Conservation (phyloP, 2,329 filamentous ascomycete genomes). For the Tolypocladium amazonense region DNA sequence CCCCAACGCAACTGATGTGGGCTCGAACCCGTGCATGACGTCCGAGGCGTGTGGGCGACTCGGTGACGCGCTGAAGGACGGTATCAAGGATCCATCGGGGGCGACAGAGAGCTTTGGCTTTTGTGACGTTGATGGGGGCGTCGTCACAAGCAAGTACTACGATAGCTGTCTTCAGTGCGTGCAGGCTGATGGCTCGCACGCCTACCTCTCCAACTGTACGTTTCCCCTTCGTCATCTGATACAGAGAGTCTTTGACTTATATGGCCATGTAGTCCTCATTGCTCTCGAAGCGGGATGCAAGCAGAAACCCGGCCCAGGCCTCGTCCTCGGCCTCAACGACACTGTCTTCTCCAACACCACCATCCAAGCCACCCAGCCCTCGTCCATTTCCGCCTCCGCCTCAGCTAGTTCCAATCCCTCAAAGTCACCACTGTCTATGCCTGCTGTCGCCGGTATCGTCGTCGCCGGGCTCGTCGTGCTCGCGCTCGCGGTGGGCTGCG, state of each 20-base stretch:
- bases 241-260: background rate
- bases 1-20: constrained; percentile 32
- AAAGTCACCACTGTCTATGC: constrained; percentile 18
- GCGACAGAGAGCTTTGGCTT: constrained; percentile 31
- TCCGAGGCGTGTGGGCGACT: constrained; percentile 39
- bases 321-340: constrained; percentile 28
- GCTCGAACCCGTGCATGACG: constrained; percentile 38
- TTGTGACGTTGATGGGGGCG: constrained; percentile 29
- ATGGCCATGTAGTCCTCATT: constrained; percentile 28
- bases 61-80: constrained; percentile 26
- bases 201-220: constrained; percentile 40
- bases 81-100: constrained; percentile 21
- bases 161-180: constrained; percentile 36
- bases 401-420: constrained; percentile 1
- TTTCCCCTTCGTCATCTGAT: background rate
- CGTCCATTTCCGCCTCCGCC: constrained; percentile 12
- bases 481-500: constrained; percentile 24
- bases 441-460: constrained; percentile 33
- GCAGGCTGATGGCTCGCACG: constrained; percentile 26
- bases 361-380: constrained; percentile 22
- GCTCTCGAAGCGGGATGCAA: constrained; percentile 41
- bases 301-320: constrained; percentile 30
- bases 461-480: constrained; percentile 27
- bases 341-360: constrained; percentile 30
- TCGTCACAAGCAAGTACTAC: constrained; percentile 20